Conservation (phyloP, 176 grass and related monocot species). For the Hordeum marinum region DNA sequence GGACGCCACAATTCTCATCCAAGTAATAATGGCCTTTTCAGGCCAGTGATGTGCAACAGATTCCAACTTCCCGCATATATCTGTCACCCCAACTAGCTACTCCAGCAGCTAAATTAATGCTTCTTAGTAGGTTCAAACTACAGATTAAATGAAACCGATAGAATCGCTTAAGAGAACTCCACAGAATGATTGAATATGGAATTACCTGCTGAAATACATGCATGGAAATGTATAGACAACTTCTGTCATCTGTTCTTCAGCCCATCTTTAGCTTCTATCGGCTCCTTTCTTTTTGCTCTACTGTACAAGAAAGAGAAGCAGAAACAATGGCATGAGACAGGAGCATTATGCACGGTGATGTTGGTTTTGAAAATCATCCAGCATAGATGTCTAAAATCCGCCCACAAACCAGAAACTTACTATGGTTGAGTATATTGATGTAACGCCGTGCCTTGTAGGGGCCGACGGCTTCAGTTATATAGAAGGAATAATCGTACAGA, state of each 20-base stretch:
- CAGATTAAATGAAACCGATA: background rate
- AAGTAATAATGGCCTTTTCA: background rate
- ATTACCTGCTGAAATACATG: background rate
- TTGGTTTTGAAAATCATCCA: background rate
- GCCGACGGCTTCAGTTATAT: too few species aligned
- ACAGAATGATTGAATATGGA: background rate
- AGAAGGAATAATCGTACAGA: too few species aligned
- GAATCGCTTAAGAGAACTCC: background rate
- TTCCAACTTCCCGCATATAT: background rate
- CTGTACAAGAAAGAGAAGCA: background rate
- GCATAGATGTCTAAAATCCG: background rate
- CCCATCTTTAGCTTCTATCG: background rate
- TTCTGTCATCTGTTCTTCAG: background rate
- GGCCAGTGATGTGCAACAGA: background rate
- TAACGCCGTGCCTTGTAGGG: too few species aligned
- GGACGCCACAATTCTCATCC: slow-evolving; percentile 10
- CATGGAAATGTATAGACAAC: background rate
- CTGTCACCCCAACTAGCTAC: background rate
- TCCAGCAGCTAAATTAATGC: background rate
- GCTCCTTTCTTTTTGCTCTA: background rate
- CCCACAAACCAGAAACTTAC: background rate
- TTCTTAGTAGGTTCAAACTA: background rate
- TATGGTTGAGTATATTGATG: background rate
- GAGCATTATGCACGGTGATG: background rate
- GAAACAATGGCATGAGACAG: background rate